Percentiles rank a stretch among this genome's conserved stretches.
phyloP scores from a whole-genome alignment of 257 asterid species.

The Knoxia roxburghii region DNA sequence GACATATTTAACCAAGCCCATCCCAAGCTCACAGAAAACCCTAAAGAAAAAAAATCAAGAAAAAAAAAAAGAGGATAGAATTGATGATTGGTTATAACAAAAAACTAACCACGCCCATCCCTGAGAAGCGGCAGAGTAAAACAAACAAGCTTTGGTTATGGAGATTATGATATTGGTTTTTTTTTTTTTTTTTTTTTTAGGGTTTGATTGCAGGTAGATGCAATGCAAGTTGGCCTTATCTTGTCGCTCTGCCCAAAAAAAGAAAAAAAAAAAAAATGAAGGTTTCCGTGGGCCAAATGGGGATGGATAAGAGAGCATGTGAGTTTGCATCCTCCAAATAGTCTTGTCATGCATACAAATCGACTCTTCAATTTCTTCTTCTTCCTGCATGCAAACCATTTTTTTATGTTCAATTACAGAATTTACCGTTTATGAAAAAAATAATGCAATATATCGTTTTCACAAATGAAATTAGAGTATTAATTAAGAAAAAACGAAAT shows the following conservation, averaged over 20 bases:
- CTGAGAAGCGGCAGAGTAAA: conserved; percentile 2
- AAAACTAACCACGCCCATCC: conserved; percentile 18
- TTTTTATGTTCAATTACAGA: too few relatives aligned
- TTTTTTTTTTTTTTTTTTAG: conserved; percentile 3
- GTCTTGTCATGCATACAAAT: not conserved
- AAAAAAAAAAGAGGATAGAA: not conserved
- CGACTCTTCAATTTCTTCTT: not conserved
- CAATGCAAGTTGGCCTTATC: conserved; percentile 35
- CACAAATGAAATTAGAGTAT: too few relatives aligned
- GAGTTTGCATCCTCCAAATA: conserved; percentile 3
- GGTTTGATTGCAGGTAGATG: conserved; percentile 12
- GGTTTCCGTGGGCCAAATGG: conserved; percentile 20
- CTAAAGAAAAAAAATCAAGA: not conserved
- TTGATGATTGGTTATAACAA: conserved; percentile 18
- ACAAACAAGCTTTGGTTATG: not conserved
- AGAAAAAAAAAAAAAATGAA: conserved; percentile 17
- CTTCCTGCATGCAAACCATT: conserved; percentile 16
- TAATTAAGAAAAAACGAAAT: too few relatives aligned
- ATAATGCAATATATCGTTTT: too few relatives aligned
- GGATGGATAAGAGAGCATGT: conserved; percentile 15
- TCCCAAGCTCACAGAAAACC: conserved; percentile 14
- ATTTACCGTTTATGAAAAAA: too few relatives aligned
- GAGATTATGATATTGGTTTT: conserved; percentile 6
- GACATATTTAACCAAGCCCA: conserved; percentile 16
- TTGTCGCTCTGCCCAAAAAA: conserved; percentile 30